phyloP scores from a whole-genome alignment of 208 protist genomes.

The Acanthamoeba castellanii region DNA sequence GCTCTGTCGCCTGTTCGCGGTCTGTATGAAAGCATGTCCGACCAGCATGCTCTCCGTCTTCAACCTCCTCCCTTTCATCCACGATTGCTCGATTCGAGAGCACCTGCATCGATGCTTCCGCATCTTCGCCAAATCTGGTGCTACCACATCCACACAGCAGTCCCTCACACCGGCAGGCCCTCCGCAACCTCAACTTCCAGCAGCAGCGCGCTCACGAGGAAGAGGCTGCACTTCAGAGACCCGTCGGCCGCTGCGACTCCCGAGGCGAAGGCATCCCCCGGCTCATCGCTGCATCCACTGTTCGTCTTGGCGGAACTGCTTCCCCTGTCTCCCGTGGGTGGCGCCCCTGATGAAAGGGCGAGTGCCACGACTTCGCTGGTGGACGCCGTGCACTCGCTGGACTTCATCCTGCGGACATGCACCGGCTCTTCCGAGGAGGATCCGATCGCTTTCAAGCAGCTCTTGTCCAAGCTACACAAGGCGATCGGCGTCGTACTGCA shows the following conservation, averaged over 20 bases:
- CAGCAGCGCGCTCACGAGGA: constrained; percentile 24
- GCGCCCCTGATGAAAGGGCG: not conserved
- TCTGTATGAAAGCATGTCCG: constrained; percentile 24
- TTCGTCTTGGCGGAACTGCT: constrained; percentile 31
- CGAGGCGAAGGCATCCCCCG: not conserved
- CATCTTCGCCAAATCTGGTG: constrained; percentile 2
- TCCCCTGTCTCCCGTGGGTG: not conserved
- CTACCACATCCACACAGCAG: not conserved
- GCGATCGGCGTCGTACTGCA: not conserved
- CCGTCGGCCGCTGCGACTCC: not conserved
- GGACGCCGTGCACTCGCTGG: constrained; percentile 13
- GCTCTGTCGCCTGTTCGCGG: constrained; percentile 2
- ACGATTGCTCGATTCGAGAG: constrained; percentile 8
- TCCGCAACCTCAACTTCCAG: not conserved
- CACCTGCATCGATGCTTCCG: constrained; percentile 21
- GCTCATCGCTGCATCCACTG: not conserved
- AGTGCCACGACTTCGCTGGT: not conserved
- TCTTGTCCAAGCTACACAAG: constrained; percentile 32
- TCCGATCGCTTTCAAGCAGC: constrained; percentile 20
- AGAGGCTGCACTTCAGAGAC: not conserved
- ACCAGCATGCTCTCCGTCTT: not conserved
- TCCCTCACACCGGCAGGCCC: not conserved
- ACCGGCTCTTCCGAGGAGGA: not conserved
- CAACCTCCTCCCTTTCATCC: constrained; percentile 34
- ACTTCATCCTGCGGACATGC: constrained; percentile 39